Conservation (phyloP, 345 rosid species). For the Eucalyptus sideroxylon region DNA sequence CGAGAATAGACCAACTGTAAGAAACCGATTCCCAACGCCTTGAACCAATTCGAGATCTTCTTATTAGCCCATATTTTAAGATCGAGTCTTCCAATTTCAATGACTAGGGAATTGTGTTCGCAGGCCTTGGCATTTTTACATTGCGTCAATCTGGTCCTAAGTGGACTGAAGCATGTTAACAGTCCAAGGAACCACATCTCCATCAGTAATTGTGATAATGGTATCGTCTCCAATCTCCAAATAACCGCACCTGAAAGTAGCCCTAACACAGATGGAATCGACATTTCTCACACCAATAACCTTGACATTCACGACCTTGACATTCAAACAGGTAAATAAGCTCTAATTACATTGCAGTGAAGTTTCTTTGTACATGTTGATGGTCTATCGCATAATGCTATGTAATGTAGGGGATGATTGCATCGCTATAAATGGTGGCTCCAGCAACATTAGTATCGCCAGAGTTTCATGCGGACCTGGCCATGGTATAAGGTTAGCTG, state of each 20-base stretch:
- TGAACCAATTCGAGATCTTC: not conserved
- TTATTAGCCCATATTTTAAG: not conserved
- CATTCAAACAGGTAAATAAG: not conserved
- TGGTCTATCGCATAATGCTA: not conserved
- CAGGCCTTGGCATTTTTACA: slow-evolving; percentile 5
- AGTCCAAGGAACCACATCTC: slow-evolving; percentile 14
- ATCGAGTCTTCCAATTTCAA: not conserved
- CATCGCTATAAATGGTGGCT: not conserved
- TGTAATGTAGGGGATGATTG: not conserved
- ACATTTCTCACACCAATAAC: not conserved
- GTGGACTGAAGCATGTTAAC: slow-evolving; percentile 2
- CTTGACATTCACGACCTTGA: not conserved
- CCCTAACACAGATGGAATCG: not conserved
- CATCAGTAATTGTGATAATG: not conserved
- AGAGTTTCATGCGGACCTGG: not conserved
- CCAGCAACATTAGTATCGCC: not conserved
- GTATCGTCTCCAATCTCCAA: not conserved
- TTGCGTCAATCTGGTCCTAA: slow-evolving; percentile 4
- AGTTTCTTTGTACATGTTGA: not conserved
- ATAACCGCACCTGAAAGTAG: not conserved
- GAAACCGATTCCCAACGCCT: not conserved
- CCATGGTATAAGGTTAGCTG: not conserved
- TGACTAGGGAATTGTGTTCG: not conserved
- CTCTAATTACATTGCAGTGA: not conserved
- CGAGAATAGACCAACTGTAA: not conserved